Evolutionary conservation across 208 protist species (phyloP).

Genomic region (Acanthamoeba rhysodes): DNA sequence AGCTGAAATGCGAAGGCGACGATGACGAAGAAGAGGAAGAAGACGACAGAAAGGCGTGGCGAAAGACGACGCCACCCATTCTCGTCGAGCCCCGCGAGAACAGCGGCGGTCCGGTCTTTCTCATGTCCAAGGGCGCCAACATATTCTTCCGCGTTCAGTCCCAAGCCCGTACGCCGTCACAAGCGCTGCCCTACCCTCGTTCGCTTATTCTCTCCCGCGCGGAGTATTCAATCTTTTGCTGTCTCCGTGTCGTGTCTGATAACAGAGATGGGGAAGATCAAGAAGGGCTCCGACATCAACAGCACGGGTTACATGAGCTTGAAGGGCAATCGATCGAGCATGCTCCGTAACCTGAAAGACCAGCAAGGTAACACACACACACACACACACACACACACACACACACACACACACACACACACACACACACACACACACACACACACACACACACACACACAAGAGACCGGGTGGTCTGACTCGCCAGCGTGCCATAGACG

Average conservation of each 20-base stretch:
- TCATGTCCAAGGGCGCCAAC: neutral
- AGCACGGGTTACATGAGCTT: neutral
- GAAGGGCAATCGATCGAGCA: neutral
- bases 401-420: too few relatives aligned
- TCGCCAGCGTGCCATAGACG: neutral
- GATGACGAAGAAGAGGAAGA: neutral
- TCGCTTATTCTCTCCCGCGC: neutral
- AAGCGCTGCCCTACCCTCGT: neutral
- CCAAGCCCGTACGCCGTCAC: neutral
- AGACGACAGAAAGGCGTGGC: neutral
- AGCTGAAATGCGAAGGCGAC: neutral
- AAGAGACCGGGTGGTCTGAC: too few relatives aligned
- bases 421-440: too few relatives aligned
- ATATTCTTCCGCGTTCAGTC: slow-evolving; percentile 53
- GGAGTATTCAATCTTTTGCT: neutral
- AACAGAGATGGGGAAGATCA: neutral
- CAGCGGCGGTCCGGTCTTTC: neutral
- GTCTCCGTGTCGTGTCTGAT: neutral
- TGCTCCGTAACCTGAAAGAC: neutral
- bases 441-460: too few relatives aligned
- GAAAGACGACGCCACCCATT: slow-evolving; percentile 5
- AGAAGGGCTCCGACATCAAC: neutral
- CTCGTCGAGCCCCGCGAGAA: neutral
- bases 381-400: too few relatives aligned
- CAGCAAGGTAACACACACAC: neutral